A percentile compares a stretch with the other conserved stretches of the same genome.
phyloP scores from a whole-genome alignment of 106 monocot species.

The Allium sativum region DNA sequence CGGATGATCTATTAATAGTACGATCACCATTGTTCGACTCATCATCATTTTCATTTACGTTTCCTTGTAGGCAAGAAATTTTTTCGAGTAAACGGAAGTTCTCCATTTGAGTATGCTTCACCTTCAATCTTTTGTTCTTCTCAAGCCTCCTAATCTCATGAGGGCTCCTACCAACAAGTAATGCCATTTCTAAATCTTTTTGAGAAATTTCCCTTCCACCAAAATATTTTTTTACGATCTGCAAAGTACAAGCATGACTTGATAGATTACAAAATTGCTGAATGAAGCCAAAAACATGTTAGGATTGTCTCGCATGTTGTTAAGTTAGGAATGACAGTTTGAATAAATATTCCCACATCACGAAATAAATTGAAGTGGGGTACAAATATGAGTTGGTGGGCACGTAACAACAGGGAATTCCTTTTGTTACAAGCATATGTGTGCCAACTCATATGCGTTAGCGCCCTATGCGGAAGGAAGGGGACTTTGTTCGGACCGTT shows the following conservation, averaged over 20 bases:
- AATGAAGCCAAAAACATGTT: not conserved
- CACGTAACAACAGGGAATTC: no score
- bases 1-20: conserved; percentile 7
- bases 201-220: conserved; percentile 63
- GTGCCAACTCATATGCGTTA: no score
- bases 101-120: conserved; percentile 14
- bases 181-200: conserved; percentile 72
- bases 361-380: no score
- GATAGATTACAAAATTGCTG: not conserved
- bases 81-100: conserved; percentile 5
- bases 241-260: conserved; percentile 3
- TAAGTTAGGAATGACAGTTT: no score
- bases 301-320: no score
- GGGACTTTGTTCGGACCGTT: no score
- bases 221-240: conserved; percentile 79
- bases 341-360: no score
- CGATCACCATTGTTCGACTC: not conserved
- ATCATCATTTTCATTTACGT: conserved; percentile 7
- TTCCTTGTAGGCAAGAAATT: conserved; percentile 7
- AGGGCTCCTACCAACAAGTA: conserved; percentile 90
- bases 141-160: conserved; percentile 64
- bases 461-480: no score
- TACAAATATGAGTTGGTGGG: no score
- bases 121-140: conserved; percentile 61
- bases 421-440: no score